Conservation (phyloP, 2,329 filamentous ascomycete genomes). For the Samsoniella hepiali region DNA sequence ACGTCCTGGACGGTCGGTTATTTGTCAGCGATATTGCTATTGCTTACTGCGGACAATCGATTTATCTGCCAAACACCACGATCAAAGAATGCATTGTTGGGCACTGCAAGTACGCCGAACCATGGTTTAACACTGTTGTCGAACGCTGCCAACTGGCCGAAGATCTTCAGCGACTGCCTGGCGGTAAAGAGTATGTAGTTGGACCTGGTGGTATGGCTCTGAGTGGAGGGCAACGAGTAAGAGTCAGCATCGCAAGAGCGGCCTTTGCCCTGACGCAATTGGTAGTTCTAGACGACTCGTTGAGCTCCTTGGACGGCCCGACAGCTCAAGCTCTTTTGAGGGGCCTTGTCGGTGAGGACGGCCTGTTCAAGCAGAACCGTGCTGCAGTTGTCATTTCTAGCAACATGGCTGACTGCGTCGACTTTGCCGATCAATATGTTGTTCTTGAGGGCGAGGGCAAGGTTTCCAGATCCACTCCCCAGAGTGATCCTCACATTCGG, state of each 20-base stretch:
- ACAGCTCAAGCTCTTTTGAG: not conserved
- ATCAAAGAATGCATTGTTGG: not conserved
- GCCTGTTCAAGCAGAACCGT: not conserved
- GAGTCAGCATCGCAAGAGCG: not conserved
- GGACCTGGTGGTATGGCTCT: not conserved
- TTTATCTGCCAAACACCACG: not conserved
- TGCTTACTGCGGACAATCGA: not conserved
- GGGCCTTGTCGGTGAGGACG: not conserved
- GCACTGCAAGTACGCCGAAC: not conserved
- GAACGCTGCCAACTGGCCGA: not conserved
- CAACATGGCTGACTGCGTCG: not conserved
- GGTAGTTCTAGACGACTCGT: not conserved
- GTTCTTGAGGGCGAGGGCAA: not conserved
- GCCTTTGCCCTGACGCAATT: not conserved
- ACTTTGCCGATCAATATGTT: not conserved
- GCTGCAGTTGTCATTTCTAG: not conserved
- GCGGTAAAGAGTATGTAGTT: not conserved
- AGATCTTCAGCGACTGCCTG: not conserved
- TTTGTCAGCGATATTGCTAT: not conserved
- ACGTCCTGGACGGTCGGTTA: not conserved
- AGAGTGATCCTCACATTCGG: not conserved
- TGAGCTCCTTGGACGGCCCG: not conserved
- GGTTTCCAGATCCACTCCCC: not conserved
- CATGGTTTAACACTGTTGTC: conserved; percentile 2
- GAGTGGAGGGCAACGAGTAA: conserved; percentile 3